Percentiles rank a stretch among this genome's conserved stretches.
phyloP scores from a whole-genome alignment of 257 asterid species.

The Solanum verrucosum region DNA sequence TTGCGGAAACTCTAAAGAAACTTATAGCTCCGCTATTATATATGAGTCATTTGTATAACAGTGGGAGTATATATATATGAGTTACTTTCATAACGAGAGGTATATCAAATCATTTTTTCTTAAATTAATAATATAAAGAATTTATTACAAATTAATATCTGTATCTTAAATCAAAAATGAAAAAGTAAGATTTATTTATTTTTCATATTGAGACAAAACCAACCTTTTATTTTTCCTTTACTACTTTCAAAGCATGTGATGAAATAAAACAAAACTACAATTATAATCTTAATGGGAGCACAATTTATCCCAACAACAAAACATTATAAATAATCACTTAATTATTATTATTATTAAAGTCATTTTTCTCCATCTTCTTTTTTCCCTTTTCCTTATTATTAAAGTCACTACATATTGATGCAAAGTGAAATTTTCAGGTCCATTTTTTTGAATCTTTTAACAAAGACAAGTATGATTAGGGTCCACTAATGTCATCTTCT shows the following conservation, averaged over 20 bases:
- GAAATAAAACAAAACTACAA: not conserved
- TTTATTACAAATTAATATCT: no score
- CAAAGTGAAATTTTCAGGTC: not conserved
- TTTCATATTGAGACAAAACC: not conserved
- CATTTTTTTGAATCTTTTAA: not conserved
- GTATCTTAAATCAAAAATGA: not conserved
- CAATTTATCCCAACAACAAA: not conserved
- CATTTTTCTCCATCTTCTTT: not conserved
- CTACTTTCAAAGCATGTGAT: not conserved
- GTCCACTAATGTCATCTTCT: not conserved
- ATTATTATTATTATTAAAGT: not conserved
- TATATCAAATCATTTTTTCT: no score
- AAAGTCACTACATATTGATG: not conserved
- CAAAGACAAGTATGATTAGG: not conserved
- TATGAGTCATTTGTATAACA: not conserved
- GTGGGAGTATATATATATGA: no score
- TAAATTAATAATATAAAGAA: no score
- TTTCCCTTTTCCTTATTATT: not conserved
- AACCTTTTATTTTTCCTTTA: not conserved
- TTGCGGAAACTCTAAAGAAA: not conserved
- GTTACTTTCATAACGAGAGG: no score
- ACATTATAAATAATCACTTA: not conserved
- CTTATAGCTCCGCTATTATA: not conserved
- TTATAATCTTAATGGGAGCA: not conserved
- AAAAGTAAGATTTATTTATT: not conserved